Base-by-base conservation (phyloP, 2,329 filamentous ascomycete species). In the Aspergillus alliaceus region DNA sequence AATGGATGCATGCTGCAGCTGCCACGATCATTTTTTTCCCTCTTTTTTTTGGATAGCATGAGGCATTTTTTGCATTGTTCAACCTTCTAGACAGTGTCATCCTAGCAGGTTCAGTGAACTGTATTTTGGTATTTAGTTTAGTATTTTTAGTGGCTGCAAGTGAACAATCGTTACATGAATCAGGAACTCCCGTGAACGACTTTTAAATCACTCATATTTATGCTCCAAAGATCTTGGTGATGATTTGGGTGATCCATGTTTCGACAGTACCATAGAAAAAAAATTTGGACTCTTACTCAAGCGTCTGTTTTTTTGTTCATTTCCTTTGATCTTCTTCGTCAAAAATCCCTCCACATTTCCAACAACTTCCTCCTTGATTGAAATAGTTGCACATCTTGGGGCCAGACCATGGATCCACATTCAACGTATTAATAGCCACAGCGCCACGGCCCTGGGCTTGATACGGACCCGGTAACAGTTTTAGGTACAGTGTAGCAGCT, bases 401-500 rank as follows among this genome's bases (percentile, higher is more conserved):
- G 59, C 62, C 53, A 64, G 64, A 59, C 62, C 64, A 48, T 61
- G 60, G 53, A 56, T 56, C 56, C 39, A 48, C 44, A 48, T 32
- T 6, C 15, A 53, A 60, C 35, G 48, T 61, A 62, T 58, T 61
- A 54, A 59, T 59, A 61, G 63, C 58, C 57, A 59, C 53, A 46
- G 53, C 35, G 57, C 46, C 57, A 57, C 50, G 35, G 46, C 27
- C 47, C 47, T 50, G 31, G 27, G 44, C 48, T 22, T 37, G 39
- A 60, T 57, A 61, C 35, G 15, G 14, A 31, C 18, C 24, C 15
- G 7, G 7, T 22, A 52, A 24, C 27, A 42, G 9, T 31, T n/a
- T n/a, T n/a, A n/a, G n/a, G n/a, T n/a, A n/a, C n/a, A n/a, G n/a
- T n/a, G n/a, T 3, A 11, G 46, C 39, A 22, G 24, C 40, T 44